A percentile compares a stretch with the other conserved stretches of the same genome.
Conservation (phyloP, 2,329 filamentous ascomycete species). For the Dactylonectria estremocensis region DNA sequence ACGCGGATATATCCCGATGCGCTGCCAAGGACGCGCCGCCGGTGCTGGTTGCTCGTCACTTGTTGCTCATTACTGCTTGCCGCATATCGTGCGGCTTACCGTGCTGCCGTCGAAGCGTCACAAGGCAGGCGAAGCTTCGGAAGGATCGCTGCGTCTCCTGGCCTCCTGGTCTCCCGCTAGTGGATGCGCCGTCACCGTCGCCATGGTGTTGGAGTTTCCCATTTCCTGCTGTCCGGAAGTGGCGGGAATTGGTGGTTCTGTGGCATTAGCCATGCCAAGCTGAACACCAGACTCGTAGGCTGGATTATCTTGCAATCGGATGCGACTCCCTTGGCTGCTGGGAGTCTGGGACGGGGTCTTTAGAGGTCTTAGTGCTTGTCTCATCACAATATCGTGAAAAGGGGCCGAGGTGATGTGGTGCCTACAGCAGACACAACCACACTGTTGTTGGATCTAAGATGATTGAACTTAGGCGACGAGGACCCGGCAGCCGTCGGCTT, state of each 20-base stretch:
- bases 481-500: neutral
- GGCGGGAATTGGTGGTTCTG: slow-evolving; percentile 14
- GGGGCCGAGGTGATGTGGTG: neutral
- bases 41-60: neutral
- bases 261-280: neutral
- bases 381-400: neutral
- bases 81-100: neutral
- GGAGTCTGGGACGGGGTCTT: no score
- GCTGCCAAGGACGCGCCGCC: neutral
- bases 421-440: neutral
- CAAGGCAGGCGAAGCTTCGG: neutral
- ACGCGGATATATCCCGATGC: neutral
- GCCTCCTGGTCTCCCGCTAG: neutral
- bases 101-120: neutral
- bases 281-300: neutral
- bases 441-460: slow-evolving; percentile 4
- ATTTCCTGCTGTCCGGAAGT: slow-evolving; percentile 20
- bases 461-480: slow-evolving; percentile 3
- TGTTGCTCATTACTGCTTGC: neutral
- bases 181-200: slow-evolving; percentile 16
- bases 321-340: slow-evolving; percentile 1
- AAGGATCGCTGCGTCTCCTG: neutral
- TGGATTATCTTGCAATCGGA: slow-evolving; percentile 5
- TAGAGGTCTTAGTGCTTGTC: neutral
- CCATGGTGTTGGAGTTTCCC: neutral